A percentile compares a stretch with the other conserved stretches of the same genome.
Evolutionary conservation across 2,329 filamentous ascomycete genomes (phyloP).

Genomic region (Colletotrichum sp.): DNA sequence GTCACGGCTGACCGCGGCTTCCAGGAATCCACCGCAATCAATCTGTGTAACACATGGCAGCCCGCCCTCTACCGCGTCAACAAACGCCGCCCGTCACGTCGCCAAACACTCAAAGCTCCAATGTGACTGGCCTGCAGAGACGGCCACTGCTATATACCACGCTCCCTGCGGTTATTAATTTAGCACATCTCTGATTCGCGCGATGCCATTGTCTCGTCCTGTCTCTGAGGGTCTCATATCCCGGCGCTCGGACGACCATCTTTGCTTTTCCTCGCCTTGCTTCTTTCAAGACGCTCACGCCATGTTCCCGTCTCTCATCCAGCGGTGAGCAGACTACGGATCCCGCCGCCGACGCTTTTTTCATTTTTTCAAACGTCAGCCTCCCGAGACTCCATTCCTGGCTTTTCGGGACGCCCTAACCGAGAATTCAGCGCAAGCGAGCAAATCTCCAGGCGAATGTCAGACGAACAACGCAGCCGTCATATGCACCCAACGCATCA

Average conservation of each 20-base stretch:
- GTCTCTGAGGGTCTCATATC: conserved; percentile 13
- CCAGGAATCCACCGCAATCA: conserved; percentile 16
- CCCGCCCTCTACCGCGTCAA: conserved; percentile 2
- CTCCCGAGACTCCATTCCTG: conserved; percentile 10
- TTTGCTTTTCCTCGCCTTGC: conserved; percentile 15
- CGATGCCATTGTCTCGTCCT: conserved; percentile 12
- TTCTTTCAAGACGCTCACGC: conserved; percentile 11
- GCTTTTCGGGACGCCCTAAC: neutral
- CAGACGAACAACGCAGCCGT: neutral
- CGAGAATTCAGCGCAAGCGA: neutral
- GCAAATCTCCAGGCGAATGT: neutral
- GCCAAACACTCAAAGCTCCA: neutral
- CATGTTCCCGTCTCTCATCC: conserved; percentile 8
- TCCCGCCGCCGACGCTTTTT: neutral
- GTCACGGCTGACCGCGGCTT: neutral
- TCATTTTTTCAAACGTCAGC: neutral
- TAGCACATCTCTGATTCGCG: neutral
- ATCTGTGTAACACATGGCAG: neutral
- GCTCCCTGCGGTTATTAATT: conserved; percentile 10
- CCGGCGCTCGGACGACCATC: conserved; percentile 1
- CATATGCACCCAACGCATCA: neutral
- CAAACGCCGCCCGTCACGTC: neutral
- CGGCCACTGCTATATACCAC: neutral
- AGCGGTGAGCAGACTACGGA: conserved; percentile 7
- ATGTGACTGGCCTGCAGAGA: neutral